Conservation (phyloP, 768 basidiomycete species). For the Peribolospora baueri region DNA sequence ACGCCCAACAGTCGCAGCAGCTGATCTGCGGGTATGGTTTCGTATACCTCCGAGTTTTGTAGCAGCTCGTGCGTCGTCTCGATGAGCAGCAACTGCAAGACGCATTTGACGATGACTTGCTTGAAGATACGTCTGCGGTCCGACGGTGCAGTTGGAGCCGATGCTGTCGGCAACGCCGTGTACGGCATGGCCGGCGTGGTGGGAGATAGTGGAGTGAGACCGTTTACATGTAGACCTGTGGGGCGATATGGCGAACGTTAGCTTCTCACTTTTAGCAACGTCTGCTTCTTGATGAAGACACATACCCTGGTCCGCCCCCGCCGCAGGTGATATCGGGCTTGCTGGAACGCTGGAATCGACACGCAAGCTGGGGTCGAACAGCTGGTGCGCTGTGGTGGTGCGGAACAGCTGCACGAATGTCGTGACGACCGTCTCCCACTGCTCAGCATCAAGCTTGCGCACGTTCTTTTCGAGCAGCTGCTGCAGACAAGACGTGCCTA, state of each 20-base stretch:
- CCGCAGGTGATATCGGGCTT: background rate
- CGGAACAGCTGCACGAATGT: conserved; percentile 92
- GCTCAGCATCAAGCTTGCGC: conserved; percentile 48
- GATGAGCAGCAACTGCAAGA: conserved; percentile 79
- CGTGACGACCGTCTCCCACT: conserved; percentile 76
- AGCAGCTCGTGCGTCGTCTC: conserved; percentile 91
- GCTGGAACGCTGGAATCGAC: background rate
- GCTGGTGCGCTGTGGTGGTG: conserved; percentile 87
- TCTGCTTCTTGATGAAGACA: too few species aligned
- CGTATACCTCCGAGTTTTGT: conserved; percentile 74
- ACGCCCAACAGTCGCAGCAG: conserved; percentile 82
- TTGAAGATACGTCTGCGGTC: conserved; percentile 38
- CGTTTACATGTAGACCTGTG: conserved; percentile 11
- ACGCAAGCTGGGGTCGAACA: conserved; percentile 81
- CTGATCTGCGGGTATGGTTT: conserved; percentile 79
- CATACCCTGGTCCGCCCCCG: too few species aligned
- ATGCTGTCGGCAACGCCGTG: background rate
- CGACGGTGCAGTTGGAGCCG: conserved; percentile 1
- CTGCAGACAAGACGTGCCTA: conserved; percentile 91
- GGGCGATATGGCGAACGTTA: conserved; percentile 5
- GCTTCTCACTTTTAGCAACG: background rate
- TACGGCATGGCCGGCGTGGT: conserved; percentile 25
- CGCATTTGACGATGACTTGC: conserved; percentile 99
- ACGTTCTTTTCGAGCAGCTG: conserved; percentile 86
- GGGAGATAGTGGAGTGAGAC: conserved; percentile 49